A percentile compares a stretch with the other conserved stretches of the same genome.
Conservation (phyloP, 2,329 filamentous ascomycete genomes). For the Dryadomyces quercivorus region DNA sequence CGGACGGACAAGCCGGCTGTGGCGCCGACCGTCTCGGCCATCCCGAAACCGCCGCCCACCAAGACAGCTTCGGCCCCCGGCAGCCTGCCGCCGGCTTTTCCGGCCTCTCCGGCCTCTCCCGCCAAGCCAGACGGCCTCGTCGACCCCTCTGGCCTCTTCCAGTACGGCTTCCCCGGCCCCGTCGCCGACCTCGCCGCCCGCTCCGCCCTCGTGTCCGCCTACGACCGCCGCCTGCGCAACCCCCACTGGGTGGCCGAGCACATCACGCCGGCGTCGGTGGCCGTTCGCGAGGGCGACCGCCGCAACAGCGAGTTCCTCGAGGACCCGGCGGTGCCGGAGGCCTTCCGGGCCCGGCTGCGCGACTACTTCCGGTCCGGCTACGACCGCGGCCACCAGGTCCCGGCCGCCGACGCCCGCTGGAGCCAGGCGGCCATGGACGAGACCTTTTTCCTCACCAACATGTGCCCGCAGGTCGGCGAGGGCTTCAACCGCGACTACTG, state of each 20-base stretch:
- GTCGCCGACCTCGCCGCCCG: constrained; percentile 70
- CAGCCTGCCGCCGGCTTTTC: constrained; percentile 36
- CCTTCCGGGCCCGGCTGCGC: constrained; percentile 80
- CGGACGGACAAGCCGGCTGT: constrained; percentile 34
- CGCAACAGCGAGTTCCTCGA: constrained; percentile 75
- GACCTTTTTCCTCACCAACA: constrained; percentile 87
- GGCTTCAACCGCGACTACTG: constrained; percentile 99
- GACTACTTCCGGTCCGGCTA: constrained; percentile 95
- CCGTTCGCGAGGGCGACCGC: constrained; percentile 64
- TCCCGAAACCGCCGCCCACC: constrained; percentile 11
- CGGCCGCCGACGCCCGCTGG: constrained; percentile 94
- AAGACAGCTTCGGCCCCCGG: constrained; percentile 14
- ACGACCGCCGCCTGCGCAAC: constrained; percentile 82
- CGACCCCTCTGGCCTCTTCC: constrained; percentile 64
- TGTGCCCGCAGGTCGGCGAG: constrained; percentile 96
- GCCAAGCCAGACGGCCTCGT: constrained; percentile 29
- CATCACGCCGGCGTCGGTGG: constrained; percentile 79
- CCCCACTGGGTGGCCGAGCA: constrained; percentile 94
- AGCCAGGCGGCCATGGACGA: constrained; percentile 88
- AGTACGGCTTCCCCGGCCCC: constrained; percentile 88
- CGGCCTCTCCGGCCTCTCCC: constrained; percentile 36
- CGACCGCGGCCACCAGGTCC: constrained; percentile 93
- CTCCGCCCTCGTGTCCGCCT: constrained; percentile 69
- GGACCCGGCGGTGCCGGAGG: constrained; percentile 64
- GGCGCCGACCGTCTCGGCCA: constrained; percentile 15